Percentiles rank a stretch among this genome's conserved stretches.
Evolutionary conservation across 2,329 filamentous ascomycete species (phyloP).

Genomic region (Furcasterigmium sp.): DNA sequence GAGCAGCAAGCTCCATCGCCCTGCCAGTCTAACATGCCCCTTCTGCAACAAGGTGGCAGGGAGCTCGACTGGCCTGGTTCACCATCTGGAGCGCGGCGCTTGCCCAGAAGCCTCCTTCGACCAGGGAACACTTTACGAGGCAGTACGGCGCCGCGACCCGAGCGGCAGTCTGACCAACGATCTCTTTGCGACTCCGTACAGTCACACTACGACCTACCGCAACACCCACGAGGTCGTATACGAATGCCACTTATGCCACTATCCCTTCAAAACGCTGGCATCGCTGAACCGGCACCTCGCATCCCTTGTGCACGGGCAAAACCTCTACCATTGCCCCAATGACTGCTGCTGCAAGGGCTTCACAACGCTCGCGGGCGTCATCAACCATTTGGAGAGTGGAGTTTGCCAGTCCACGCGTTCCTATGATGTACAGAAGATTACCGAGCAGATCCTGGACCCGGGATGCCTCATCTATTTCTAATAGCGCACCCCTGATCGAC

Average conservation of each 20-base stretch:
- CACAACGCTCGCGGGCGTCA: slow-evolving; percentile 28
- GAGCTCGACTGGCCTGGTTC: slow-evolving; percentile 46
- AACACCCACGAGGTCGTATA: slow-evolving; percentile 34
- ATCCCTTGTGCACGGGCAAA: slow-evolving; percentile 38
- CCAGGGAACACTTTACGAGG: slow-evolving; percentile 39
- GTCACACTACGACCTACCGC: slow-evolving; percentile 33
- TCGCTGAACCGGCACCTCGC: slow-evolving; percentile 48
- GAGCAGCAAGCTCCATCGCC: slow-evolving; percentile 44
- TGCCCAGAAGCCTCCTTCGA: slow-evolving; percentile 44
- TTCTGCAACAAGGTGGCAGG: slow-evolving; percentile 44
- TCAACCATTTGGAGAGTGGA: slow-evolving; percentile 41
- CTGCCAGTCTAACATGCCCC: slow-evolving; percentile 40
- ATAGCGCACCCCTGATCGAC: no score
- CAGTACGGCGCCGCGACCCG: slow-evolving; percentile 40
- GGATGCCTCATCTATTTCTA: no score
- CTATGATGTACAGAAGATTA: slow-evolving; percentile 22
- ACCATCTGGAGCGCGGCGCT: slow-evolving; percentile 51
- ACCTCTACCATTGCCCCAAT: slow-evolving; percentile 34
- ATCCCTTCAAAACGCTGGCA: slow-evolving; percentile 26
- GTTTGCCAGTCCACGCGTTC: slow-evolving; percentile 31
- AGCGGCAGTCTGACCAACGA: slow-evolving; percentile 44
- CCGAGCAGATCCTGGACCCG: neutral
- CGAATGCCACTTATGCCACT: slow-evolving; percentile 50
- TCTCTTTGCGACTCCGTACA: slow-evolving; percentile 38
- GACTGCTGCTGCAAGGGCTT: slow-evolving; percentile 27